These are phyloP conservation scores for Pichia heedii DNA, from an alignment of 805 yeast genomes.

Conservation along the genomic window DNA sequence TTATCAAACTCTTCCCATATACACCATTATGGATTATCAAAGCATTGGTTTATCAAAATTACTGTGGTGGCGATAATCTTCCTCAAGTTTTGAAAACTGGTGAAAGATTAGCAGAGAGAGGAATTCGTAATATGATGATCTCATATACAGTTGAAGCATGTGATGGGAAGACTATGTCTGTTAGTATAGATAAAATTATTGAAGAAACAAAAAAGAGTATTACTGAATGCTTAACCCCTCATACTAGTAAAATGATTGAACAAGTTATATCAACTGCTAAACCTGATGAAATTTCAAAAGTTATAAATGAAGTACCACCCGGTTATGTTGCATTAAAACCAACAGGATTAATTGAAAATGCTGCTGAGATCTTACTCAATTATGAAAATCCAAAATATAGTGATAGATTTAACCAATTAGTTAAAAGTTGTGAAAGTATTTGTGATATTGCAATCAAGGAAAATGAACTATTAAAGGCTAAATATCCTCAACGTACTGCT, in stretches of 20 bases:
- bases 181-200: slow-evolving; percentile 47
- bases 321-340: slow-evolving; percentile 93
- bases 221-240: slow-evolving; percentile 59
- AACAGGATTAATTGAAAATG: slow-evolving; percentile 74
- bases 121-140: slow-evolving; percentile 92
- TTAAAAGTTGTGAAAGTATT: slow-evolving; percentile 56
- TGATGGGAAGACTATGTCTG: slow-evolving; percentile 54
- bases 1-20: slow-evolving; percentile 60
- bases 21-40: slow-evolving; percentile 67
- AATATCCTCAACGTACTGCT: slow-evolving; percentile 55
- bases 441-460: slow-evolving; percentile 47
- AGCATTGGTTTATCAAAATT: slow-evolving; percentile 66
- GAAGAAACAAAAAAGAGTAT: slow-evolving; percentile 59
- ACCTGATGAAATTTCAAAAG: slow-evolving; percentile 15
- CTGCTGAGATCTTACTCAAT: slow-evolving; percentile 62
- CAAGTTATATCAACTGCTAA: slow-evolving; percentile 21
- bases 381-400: slow-evolving; percentile 44
- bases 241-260: slow-evolving; percentile 51
- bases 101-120: slow-evolving; percentile 52
- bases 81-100: slow-evolving; percentile 68
- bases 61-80: slow-evolving; percentile 84
- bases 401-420: slow-evolving; percentile 45
- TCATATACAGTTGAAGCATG: slow-evolving; percentile 90
- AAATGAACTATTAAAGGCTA: slow-evolving; percentile 38
- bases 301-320: slow-evolving; percentile 65